These are phyloP conservation scores for Pezicula neosporulosa DNA, from an alignment of 2,329 filamentous ascomycete genomes.

Conservation along the genomic window DNA sequence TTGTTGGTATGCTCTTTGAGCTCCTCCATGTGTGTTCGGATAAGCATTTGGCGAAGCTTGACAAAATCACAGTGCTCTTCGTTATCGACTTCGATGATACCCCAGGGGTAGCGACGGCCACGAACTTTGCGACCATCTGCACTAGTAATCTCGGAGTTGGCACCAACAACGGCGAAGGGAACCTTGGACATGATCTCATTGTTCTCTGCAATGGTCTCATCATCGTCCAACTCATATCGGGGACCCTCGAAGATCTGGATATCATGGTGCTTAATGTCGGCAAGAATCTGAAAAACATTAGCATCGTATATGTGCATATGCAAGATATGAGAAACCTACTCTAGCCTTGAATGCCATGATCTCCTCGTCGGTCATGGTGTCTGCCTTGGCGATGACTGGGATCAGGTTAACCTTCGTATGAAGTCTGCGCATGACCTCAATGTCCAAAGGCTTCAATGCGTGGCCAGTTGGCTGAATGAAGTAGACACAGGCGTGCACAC, in stretches of 20 bases:
- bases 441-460: conserved; percentile 96
- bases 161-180: conserved; percentile 95
- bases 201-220: conserved; percentile 99
- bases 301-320: not conserved
- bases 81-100: conserved; percentile 98
- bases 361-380: conserved; percentile 97
- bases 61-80: conserved; percentile 99
- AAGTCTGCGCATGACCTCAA: conserved; percentile 98
- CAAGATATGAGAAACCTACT: conserved; percentile 52
- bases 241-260: conserved; percentile 99
- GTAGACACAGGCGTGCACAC: conserved; percentile 98
- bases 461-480: conserved; percentile 99
- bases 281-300: conserved; percentile 68
- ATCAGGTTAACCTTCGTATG: conserved; percentile 99
- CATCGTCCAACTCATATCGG: conserved; percentile 96
- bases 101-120: conserved; percentile 96
- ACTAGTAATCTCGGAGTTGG: conserved; percentile 89
- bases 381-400: conserved; percentile 97
- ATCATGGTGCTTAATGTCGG: conserved; percentile 94
- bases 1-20: conserved; percentile 99
- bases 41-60: conserved; percentile 99
- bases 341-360: conserved; percentile 91
- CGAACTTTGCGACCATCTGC: conserved; percentile 93
- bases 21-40: conserved; percentile 99
- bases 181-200: conserved; percentile 99